Evolutionary conservation across 2,329 filamentous ascomycete species (phyloP), one percentile per base, ranked within the genome.

Genomic region (Lecanicillium sp.): DNA sequence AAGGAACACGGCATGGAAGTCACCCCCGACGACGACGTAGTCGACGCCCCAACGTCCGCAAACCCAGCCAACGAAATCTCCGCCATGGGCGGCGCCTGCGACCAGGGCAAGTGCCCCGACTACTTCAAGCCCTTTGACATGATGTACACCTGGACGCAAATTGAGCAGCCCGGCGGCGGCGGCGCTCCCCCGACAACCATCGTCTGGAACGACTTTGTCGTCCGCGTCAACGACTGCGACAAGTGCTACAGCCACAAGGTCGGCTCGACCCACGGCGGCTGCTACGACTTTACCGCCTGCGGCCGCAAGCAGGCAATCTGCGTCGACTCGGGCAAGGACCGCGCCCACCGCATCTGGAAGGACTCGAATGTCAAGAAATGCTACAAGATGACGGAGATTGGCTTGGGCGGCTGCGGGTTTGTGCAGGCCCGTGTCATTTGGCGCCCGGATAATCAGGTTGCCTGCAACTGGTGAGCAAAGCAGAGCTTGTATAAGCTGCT

Each of bases 271-370:
- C 8, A 14, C 12, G 39, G 39, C 19, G 42, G 34, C 7, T 35
- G 39, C 31, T 44, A 35, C 17, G n/a, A 44, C 18, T 35, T 41
- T 25, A 38, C 30, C 15, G 12, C 29, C 5, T 44, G 42, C 29
- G 29, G 32, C 28, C 39, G 43, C 13, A 19, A 32, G 4, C 43
- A 45, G 33, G n/a, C 11, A 22, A 45, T 45, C 18, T 45, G 43
- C 29, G 43, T 45, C 7, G 43, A 45, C 34, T 29, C 36, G 14
- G 33, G 27, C 37, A 43, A 38, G 8, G 6, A 11, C 19, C 40
- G 43, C 7, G 43, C 43, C 19, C 43, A 45, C 19, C 43, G 40
- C 33, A 33, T 45, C 19, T 45, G 40, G 40, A 42, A 40, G 40
- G 43, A 42, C 33, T 39, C 35, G 4, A 30, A 30, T 17, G 19